Conservation (phyloP, 805 yeast genomes). For the Schizosaccharomyces osmophilus region DNA sequence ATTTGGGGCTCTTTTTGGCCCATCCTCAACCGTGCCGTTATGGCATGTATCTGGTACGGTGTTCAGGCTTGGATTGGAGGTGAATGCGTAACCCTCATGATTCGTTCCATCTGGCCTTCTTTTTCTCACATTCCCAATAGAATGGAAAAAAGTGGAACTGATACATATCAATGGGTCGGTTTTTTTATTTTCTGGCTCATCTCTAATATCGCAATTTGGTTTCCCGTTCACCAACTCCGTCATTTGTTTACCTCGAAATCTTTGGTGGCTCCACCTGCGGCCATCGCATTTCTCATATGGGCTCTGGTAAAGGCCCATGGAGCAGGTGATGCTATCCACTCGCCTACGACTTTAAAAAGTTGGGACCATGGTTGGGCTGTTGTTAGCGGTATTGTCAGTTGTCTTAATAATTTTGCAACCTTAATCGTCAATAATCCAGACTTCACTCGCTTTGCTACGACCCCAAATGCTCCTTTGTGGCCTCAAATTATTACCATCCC, state of each 20-base stretch:
- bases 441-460: conserved; percentile 23
- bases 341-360: conserved; percentile 20
- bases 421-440: conserved; percentile 26
- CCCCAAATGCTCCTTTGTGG: conserved; percentile 1
- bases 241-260: conserved; percentile 70
- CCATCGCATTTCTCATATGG: conserved; percentile 62
- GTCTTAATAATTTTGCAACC: conserved; percentile 12
- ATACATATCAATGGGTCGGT: conserved; percentile 33
- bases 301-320: conserved; percentile 50
- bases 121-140: conserved; percentile 17
- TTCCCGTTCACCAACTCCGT: conserved; percentile 60
- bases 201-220: conserved; percentile 55
- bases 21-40: conserved; percentile 58
- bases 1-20: conserved; percentile 79
- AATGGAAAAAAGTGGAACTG: conserved; percentile 2
- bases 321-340: conserved; percentile 37
- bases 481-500: conserved; percentile 5
- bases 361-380: conserved; percentile 55
- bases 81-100: conserved; percentile 54
- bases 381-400: conserved; percentile 28
- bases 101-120: conserved; percentile 43
- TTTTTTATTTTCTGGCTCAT: conserved; percentile 65
- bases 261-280: conserved; percentile 53
- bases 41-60: conserved; percentile 73
- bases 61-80: conserved; percentile 75